These are phyloP conservation scores for Lachnellula cervina DNA, from an alignment of 2,329 filamentous ascomycete genomes.

Conservation along the genomic window DNA sequence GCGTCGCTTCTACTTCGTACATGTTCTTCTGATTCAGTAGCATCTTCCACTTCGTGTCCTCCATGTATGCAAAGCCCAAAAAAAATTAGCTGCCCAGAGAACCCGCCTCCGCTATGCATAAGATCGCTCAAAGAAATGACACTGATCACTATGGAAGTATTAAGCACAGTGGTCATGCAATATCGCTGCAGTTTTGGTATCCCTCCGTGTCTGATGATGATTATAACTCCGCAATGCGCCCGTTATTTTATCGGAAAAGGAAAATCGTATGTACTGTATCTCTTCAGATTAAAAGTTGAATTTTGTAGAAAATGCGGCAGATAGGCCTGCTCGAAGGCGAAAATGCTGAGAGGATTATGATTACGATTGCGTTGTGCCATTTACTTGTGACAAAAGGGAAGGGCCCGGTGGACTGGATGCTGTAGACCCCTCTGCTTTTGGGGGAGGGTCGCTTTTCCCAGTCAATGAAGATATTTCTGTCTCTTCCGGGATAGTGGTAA, in stretches of 20 bases:
- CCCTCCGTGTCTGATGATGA: neutral
- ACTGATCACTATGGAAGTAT: neutral
- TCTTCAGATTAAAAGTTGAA: neutral
- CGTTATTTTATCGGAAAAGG: neutral
- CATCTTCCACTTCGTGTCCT: neutral
- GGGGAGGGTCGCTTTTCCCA: constrained; percentile 17
- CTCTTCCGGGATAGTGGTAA: constrained; percentile 75
- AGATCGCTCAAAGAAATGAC: neutral
- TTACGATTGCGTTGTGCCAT: constrained; percentile 1
- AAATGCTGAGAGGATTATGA: neutral
- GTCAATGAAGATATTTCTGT: constrained; percentile 23
- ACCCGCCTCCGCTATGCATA: neutral
- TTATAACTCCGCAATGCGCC: neutral
- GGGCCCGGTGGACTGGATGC: neutral
- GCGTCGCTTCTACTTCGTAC: neutral
- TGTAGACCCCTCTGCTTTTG: constrained; percentile 1
- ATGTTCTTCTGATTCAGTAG: neutral
- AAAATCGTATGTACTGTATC: neutral
- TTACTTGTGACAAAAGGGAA: neutral
- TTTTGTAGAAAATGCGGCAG: neutral
- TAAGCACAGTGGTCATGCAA: neutral
- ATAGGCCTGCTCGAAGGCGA: neutral
- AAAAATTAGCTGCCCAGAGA: neutral
- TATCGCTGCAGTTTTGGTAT: neutral
- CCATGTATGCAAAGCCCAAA: neutral